Conservation (phyloP, 176 grass and related monocot species). For the Alloteropsis semialata region DNA sequence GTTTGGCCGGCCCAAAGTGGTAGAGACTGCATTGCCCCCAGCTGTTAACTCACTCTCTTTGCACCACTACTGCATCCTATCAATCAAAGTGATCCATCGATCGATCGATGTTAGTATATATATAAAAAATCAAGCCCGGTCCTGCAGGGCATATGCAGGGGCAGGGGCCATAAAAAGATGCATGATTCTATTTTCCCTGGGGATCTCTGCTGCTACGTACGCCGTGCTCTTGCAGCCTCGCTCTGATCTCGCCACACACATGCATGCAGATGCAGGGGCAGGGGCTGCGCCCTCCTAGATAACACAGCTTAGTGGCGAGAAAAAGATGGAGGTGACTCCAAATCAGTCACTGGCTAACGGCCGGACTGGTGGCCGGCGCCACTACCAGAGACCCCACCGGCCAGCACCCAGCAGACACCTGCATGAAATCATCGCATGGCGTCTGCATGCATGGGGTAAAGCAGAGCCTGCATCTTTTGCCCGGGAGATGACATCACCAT, state of each 20-base stretch:
- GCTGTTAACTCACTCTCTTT: slow-evolving; percentile 36
- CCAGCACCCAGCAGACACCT: no score
- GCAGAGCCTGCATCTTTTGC: slow-evolving; percentile 19
- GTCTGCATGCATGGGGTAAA: slow-evolving; percentile 43
- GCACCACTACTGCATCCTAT: no score
- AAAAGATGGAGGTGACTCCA: slow-evolving; percentile 40
- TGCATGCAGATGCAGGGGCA: neutral
- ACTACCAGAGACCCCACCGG: neutral
- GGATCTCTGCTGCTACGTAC: slow-evolving; percentile 38
- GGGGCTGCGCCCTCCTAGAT: slow-evolving; percentile 34
- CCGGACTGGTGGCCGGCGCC: slow-evolving; percentile 4
- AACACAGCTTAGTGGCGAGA: slow-evolving; percentile 49
- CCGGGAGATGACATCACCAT: slow-evolving; percentile 50
- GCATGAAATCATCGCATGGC: slow-evolving; percentile 41
- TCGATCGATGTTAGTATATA: neutral
- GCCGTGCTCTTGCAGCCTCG: neutral
- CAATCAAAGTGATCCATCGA: slow-evolving; percentile 21
- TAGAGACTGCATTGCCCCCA: slow-evolving; percentile 23
- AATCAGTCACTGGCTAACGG: slow-evolving; percentile 44
- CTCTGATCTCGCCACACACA: neutral
- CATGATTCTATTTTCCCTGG: slow-evolving; percentile 39
- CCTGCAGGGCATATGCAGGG: slow-evolving; percentile 3
- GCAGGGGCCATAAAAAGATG: slow-evolving; percentile 26
- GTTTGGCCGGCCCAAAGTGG: slow-evolving; percentile 19
- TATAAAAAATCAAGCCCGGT: slow-evolving; percentile 6